These are phyloP conservation scores for Sicyos edulis DNA, from an alignment of 306 rosid species.

Conservation along the genomic window DNA sequence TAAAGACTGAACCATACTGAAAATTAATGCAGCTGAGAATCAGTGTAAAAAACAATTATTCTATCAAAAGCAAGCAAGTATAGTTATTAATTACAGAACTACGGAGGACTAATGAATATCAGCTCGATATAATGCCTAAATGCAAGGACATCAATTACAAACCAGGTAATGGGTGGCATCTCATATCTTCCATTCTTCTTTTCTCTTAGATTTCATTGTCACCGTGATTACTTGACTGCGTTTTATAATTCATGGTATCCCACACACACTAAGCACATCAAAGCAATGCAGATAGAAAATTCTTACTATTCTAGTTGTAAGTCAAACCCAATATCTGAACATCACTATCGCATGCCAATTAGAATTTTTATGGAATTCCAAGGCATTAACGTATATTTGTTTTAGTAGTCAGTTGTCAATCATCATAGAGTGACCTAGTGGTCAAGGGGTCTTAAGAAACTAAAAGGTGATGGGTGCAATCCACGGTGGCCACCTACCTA, in stretches of 20 bases:
- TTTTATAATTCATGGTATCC: background rate
- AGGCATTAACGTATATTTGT: background rate
- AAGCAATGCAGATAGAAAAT: background rate
- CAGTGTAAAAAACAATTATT: background rate
- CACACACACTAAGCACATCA: conserved; percentile 7
- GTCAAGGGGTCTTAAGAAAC: too few species aligned
- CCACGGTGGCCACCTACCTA: too few species aligned
- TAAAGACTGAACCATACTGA: conserved; percentile 79
- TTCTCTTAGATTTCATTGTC: background rate
- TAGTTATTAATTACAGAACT: background rate
- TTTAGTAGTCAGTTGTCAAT: background rate
- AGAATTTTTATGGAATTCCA: background rate
- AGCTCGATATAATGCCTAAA: background rate
- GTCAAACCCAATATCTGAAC: background rate
- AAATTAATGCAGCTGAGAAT: conserved; percentile 25
- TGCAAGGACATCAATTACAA: background rate
- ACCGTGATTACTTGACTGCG: background rate
- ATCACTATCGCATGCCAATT: background rate
- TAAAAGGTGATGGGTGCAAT: too few species aligned
- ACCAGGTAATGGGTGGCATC: background rate
- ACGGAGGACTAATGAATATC: background rate
- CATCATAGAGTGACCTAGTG: too few species aligned
- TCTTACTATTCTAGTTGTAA: background rate
- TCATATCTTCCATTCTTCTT: conserved; percentile 4
- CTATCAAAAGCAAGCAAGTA: background rate